These are phyloP conservation scores for Aureobasidium sp. DNA, from an alignment of 2,329 filamentous ascomycete genomes.

Conservation along the genomic window DNA sequence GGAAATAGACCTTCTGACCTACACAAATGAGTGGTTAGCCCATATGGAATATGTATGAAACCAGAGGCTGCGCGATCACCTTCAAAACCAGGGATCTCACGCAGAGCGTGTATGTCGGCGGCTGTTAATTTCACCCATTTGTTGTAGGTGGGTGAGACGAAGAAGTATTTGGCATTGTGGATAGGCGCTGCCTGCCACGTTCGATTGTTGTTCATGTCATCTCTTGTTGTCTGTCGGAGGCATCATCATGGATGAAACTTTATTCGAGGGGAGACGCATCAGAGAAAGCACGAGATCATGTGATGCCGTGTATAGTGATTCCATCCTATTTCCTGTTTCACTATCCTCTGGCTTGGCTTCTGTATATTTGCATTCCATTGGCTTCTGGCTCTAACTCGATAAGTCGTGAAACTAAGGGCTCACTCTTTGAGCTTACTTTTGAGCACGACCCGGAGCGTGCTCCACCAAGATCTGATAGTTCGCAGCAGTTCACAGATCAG, in stretches of 20 bases:
- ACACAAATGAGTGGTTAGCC: neutral
- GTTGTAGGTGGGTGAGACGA: slow-evolving; percentile 52
- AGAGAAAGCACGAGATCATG: neutral
- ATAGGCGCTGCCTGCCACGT: slow-evolving; percentile 18
- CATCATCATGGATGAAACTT: neutral
- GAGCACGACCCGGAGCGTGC: no score
- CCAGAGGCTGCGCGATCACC: no score
- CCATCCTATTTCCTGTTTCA: neutral
- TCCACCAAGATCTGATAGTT: no score
- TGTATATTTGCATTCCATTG: no score
- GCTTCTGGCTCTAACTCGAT: no score
- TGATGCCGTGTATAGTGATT: neutral
- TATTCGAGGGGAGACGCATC: neutral
- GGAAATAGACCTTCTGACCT: slow-evolving; percentile 49
- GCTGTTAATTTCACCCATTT: slow-evolving; percentile 54
- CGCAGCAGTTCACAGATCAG: no score
- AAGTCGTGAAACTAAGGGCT: no score
- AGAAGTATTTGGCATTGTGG: slow-evolving; percentile 53
- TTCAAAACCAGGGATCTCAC: slow-evolving; percentile 40
- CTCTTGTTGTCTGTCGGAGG: neutral
- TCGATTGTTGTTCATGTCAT: neutral
- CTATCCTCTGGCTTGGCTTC: neutral
- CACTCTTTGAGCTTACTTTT: no score
- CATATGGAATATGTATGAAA: no score
- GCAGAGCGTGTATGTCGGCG: slow-evolving; percentile 46